Conservation (phyloP, 305 asterid species). For the Petunia hybrid region DNA sequence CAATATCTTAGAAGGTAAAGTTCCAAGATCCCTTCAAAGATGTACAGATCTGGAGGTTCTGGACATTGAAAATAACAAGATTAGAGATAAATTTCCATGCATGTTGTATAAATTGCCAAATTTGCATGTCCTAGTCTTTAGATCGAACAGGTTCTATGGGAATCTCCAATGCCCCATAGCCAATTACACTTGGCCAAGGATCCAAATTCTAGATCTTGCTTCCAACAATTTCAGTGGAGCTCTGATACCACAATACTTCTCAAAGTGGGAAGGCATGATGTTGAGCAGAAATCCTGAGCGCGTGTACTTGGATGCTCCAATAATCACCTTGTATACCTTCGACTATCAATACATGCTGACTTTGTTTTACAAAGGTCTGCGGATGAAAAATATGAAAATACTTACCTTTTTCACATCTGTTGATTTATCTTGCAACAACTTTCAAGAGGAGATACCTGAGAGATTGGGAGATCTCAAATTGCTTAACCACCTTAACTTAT, state of each 20-base stretch:
- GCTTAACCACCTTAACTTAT: constrained; percentile 28
- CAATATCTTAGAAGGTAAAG: background rate
- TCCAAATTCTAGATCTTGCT: background rate
- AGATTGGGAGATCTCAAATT: constrained; percentile 18
- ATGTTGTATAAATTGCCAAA: background rate
- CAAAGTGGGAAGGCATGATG: background rate
- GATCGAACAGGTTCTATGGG: background rate
- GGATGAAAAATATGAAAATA: background rate
- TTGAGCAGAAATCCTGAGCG: background rate
- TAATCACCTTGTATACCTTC: no score
- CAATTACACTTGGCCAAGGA: no score
- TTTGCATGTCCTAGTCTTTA: background rate
- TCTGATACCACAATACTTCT: background rate
- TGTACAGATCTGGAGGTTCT: background rate
- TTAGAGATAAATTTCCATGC: background rate
- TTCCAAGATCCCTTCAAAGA: background rate
- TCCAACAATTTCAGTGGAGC: background rate
- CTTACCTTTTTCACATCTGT: background rate
- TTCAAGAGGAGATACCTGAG: constrained; percentile 30
- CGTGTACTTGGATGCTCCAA: background rate
- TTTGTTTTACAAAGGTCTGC: background rate
- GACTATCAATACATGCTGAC: background rate
- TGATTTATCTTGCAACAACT: constrained; percentile 37
- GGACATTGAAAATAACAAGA: background rate
- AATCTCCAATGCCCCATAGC: background rate